Evolutionary conservation across 192 early-diverging fungal genomes (phyloP), one percentile per base, ranked within the genome.

Genomic region (Coemansia sp.): DNA sequence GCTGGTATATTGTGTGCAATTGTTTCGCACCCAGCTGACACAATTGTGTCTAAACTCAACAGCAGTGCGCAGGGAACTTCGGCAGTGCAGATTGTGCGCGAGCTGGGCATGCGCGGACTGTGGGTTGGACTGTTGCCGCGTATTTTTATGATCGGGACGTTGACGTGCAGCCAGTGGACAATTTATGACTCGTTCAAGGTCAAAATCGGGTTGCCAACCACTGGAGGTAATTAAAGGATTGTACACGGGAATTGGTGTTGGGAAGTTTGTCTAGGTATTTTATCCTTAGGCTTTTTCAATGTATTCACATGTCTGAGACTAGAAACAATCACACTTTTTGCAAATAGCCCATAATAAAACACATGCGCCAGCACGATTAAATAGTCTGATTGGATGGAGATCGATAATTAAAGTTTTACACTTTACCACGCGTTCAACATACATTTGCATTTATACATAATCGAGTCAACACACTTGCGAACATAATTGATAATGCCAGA

Each of bases 21-120:
- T 62, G 88, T 94, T 37, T 91, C 89, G 47, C 92, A 94, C 67
- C 92, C 92, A 5, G 92, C 92, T 11, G 92, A 94, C 72, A 87
- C 90, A 0, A 53, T 94, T 24, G 83, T 88, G 5, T 85, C 83
- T 14, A 85, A 86, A 62, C 73, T 83, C 38, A 83, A 83, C 55
- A 83, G 75, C 53, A 59, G 61, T 7, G 59, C 65, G 52, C 65
- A 69, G 64, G 62, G 51, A 10, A 63, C 59, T 51, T 61, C 52
- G 11, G 48, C 35, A 29, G 52, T 24, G 38, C 29, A 27, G 4
- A 65, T 85, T 22, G 19, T 74, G 8, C 79, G 76, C 29, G 82
- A 85, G 11, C 72, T 88, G 12, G 87, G 87, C 12, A 61, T 82
- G 35, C 60, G 49, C 2, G 86, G 87, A n/a, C 55, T 87, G 21